phyloP scores from a whole-genome alignment of 257 asterid genomes.

The Coffea eugenioides region DNA sequence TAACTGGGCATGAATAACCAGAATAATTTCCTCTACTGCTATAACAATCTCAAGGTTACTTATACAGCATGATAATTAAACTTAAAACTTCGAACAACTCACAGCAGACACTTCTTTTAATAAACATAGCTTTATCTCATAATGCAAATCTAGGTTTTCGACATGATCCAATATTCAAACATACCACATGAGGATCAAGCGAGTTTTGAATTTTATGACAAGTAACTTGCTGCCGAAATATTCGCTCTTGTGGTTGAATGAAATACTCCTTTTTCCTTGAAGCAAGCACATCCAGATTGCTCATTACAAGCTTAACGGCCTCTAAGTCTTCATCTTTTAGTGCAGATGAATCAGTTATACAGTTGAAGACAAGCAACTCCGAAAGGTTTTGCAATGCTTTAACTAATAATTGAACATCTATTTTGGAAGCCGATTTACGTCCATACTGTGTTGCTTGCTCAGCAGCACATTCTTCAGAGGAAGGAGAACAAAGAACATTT shows the following conservation, averaged over 20 bases:
- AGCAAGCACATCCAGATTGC: constrained; percentile 56
- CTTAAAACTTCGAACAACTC: background rate
- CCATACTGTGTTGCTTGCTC: constrained; percentile 28
- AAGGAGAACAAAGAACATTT: constrained; percentile 70
- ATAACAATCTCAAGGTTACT: background rate
- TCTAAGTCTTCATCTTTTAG: constrained; percentile 49
- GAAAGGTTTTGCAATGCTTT: constrained; percentile 60
- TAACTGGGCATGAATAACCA: background rate
- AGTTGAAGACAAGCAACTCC: constrained; percentile 51
- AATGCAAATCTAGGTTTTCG: background rate
- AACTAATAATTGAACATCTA: constrained; percentile 50
- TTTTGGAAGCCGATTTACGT: constrained; percentile 31
- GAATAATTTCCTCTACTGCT: background rate
- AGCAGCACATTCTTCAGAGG: constrained; percentile 57
- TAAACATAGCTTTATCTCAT: background rate
- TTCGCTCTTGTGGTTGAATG: constrained; percentile 25
- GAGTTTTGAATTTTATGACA: constrained; percentile 37
- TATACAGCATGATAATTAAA: background rate
- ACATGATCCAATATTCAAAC: constrained; percentile 16
- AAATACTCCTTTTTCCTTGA: constrained; percentile 33
- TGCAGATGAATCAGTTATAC: constrained; percentile 35
- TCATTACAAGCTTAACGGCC: constrained; percentile 43
- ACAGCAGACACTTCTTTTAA: background rate
- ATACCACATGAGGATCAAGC: constrained; percentile 38
- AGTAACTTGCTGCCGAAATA: constrained; percentile 27